Percentiles rank a stretch among this genome's conserved stretches.
These are phyloP conservation scores for Mycena galopus DNA, from an alignment of 768 basidiomycete genomes.

Conservation along the genomic window DNA sequence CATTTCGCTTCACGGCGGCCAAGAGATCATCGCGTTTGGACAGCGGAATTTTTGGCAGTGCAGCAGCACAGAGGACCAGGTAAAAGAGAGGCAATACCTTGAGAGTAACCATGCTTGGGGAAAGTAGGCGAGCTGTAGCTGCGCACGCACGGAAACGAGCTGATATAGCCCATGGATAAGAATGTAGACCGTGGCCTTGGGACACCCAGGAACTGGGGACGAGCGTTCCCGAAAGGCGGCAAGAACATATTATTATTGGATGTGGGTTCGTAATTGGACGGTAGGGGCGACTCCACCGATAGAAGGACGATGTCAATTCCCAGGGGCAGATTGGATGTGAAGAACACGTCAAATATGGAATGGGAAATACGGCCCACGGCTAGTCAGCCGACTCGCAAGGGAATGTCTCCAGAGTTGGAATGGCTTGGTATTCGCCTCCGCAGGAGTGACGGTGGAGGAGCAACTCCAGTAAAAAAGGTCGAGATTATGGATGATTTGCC, in stretches of 20 bases:
- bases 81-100: conserved; percentile 20
- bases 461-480: too few relatives aligned
- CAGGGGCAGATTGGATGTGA: too few relatives aligned
- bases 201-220: neutral
- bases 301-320: neutral
- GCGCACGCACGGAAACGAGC: neutral
- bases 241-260: neutral
- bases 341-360: too few relatives aligned
- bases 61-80: conserved; percentile 22
- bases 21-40: conserved; percentile 32
- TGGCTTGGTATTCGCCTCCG: too few relatives aligned
- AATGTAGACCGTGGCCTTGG: neutral
- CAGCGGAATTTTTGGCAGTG: conserved; percentile 32
- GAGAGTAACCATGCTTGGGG: conserved; percentile 18
- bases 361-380: too few relatives aligned
- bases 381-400: too few relatives aligned
- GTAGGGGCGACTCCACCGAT: neutral
- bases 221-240: neutral
- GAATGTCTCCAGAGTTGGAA: too few relatives aligned
- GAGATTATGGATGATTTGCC: too few relatives aligned
- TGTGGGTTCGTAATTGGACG: neutral
- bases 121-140: neutral
- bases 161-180: conserved; percentile 13
- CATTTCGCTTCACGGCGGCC: conserved; percentile 26
- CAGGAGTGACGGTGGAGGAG: too few relatives aligned